A percentile compares a stretch with the other conserved stretches of the same genome.
Conservation (phyloP, 116 monocot genomes). For the Papilionanthe hybrid region DNA sequence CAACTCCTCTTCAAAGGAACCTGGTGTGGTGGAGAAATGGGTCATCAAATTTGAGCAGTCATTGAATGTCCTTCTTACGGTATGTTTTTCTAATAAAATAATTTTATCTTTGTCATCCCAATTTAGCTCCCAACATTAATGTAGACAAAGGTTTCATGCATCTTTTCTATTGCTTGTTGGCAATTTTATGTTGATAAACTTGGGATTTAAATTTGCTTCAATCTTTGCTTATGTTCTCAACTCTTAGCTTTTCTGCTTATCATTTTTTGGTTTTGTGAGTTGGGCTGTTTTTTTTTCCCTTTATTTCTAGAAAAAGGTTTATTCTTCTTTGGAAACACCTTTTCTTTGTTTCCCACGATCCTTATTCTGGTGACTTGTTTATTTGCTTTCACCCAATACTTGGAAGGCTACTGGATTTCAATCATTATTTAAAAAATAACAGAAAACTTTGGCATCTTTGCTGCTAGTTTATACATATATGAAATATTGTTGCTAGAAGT, state of each 20-base stretch:
- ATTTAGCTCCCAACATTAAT: not conserved
- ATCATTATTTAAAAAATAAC: not conserved
- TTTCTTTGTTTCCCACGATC: not conserved
- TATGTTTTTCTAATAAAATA: conserved; percentile 20
- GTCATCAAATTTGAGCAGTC: conserved; percentile 63
- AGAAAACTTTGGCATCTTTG: not conserved
- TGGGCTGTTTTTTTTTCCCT: not conserved
- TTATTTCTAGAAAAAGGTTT: not conserved
- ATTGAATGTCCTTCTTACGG: conserved; percentile 56
- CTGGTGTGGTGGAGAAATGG: conserved; percentile 39
- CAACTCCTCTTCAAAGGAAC: not conserved
- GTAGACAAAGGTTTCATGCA: not conserved
- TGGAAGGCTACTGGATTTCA: not conserved
- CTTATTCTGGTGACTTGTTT: not conserved
- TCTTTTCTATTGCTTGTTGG: not conserved
- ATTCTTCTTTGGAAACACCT: not conserved
- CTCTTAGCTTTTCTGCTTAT: not conserved
- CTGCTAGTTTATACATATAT: not conserved
- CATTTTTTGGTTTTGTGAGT: not conserved
- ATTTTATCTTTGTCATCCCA: not conserved
- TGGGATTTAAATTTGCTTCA: not conserved
- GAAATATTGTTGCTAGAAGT: too few relatives aligned
- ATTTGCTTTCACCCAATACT: not conserved
- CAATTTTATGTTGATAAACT: not conserved
- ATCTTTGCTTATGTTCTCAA: not conserved